These are phyloP conservation scores for Hortaea sp. DNA, from an alignment of 2,329 filamentous ascomycete species.

Conservation along the genomic window DNA sequence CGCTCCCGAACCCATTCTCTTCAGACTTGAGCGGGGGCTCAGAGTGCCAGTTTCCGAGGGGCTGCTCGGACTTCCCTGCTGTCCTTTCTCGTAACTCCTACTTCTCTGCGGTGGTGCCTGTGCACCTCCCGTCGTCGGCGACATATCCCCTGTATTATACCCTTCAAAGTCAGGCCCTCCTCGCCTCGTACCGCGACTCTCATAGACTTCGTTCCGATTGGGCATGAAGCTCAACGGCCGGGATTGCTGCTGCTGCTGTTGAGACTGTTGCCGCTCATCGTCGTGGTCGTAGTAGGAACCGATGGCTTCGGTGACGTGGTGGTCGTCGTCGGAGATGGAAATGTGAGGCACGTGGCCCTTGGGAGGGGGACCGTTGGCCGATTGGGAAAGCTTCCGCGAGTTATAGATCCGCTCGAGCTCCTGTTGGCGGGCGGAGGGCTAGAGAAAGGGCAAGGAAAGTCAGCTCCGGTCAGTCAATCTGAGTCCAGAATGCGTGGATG, in stretches of 20 bases:
- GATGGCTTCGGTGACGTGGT: slow-evolving; percentile 91
- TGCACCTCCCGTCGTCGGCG: background rate
- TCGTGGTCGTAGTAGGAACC: slow-evolving; percentile 62
- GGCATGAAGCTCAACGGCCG: slow-evolving; percentile 69
- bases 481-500: no score
- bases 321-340: slow-evolving; percentile 75
- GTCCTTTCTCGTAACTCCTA: slow-evolving; percentile 13
- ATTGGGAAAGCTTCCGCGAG: slow-evolving; percentile 9
- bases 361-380: background rate
- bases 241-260: slow-evolving; percentile 36
- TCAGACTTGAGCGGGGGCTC: slow-evolving; percentile 9
- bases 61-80: slow-evolving; percentile 6
- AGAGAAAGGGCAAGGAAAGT: background rate
- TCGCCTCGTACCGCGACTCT: slow-evolving; percentile 18
- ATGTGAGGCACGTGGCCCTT: slow-evolving; percentile 50
- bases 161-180: slow-evolving; percentile 17
- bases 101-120: slow-evolving; percentile 19
- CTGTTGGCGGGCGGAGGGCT: slow-evolving; percentile 32
- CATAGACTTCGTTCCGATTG: slow-evolving; percentile 41
- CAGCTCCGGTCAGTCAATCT: no score
- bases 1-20: slow-evolving; percentile 28
- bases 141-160: background rate
- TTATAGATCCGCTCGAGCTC: slow-evolving; percentile 33
- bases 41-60: slow-evolving; percentile 5
- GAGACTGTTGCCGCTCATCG: slow-evolving; percentile 34